Percentiles rank a stretch among this genome's conserved stretches.
These are phyloP conservation scores for Colletotrichum tofieldiae DNA, from an alignment of 2,329 filamentous ascomycete species.

Conservation along the genomic window DNA sequence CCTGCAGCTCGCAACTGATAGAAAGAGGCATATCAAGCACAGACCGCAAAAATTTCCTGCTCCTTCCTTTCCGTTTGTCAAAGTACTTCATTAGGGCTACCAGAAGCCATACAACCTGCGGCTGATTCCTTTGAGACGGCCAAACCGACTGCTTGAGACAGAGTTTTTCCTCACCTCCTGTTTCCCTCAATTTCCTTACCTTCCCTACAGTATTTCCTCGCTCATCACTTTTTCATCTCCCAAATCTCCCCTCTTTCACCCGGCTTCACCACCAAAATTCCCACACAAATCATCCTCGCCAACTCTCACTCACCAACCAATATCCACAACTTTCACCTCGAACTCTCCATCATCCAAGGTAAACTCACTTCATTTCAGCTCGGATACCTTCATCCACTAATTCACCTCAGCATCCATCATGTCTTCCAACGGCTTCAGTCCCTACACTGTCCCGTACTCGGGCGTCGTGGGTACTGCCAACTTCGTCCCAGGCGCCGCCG, in stretches of 20 bases:
- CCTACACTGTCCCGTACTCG: slow-evolving; percentile 42
- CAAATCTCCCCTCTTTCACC: background rate
- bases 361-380: no score
- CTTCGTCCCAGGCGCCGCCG: slow-evolving; percentile 12
- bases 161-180: background rate
- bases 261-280: background rate
- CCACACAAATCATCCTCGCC: background rate
- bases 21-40: background rate
- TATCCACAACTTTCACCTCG: background rate
- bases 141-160: background rate
- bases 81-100: background rate
- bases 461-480: slow-evolving; percentile 11
- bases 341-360: background rate
- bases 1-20: background rate
- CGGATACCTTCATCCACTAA: background rate
- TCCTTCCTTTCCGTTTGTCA: background rate
- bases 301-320: background rate
- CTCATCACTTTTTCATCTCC: background rate
- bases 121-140: background rate
- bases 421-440: slow-evolving; percentile 16
- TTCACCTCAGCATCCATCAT: background rate
- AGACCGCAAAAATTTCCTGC: background rate
- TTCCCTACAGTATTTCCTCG: background rate
- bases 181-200: background rate
- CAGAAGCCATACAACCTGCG: background rate